Base-by-base conservation (phyloP, 768 basidiomycete genomes). In the Guyanaporus albipodus region DNA sequence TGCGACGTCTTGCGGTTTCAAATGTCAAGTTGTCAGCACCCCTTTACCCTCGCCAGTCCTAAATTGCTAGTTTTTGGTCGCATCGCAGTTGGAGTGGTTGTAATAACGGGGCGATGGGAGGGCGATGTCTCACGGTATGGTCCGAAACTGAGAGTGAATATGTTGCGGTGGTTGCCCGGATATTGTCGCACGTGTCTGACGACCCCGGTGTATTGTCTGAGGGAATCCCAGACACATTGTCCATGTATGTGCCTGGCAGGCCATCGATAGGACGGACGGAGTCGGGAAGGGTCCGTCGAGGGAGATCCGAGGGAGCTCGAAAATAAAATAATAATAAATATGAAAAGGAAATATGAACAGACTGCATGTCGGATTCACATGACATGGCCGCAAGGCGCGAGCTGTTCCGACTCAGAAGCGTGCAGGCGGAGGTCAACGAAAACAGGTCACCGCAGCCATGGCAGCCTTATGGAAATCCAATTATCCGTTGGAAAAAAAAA, bases 301-400 rank as follows among this genome's bases (percentile, higher is more conserved):
- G 18, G 31, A 42, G 41, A 42, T 42, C 42, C 42, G 42, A 42
- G 17, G 26, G 12, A 19, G 9, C 26, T 6, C 17, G 38, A 19
- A 2, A 19, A 28, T 32, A 32, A 32, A 32, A 32, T 14, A 15
- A 15, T 10, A 15, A 10, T 31, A 32, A 19, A 8, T 7, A 29
- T 35, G 52, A 41, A 49, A 55, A 38, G 45, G 54, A 42, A 54
- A 50, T 50, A 44, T 54, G 53, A 49, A 54, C 49, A 40, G 42
- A 45, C 48, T 45, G 45, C 54, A 24, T 55, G 54, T 42, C 33
- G 4, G 6, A 28, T 11, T 28, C 11, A 28, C 27, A 6, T 28
- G 11, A 5, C 31, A 32, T 55, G 53, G 44, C 32, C 6, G 28
- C n/a, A n/a, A n/a, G n/a, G n/a, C n/a, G 35, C 43, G 33, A 27